Percentiles rank a stretch among this genome's conserved stretches.
These are phyloP conservation scores for Exophiala oligosperma DNA, from an alignment of 2,329 filamentous ascomycete species.

Conservation along the genomic window DNA sequence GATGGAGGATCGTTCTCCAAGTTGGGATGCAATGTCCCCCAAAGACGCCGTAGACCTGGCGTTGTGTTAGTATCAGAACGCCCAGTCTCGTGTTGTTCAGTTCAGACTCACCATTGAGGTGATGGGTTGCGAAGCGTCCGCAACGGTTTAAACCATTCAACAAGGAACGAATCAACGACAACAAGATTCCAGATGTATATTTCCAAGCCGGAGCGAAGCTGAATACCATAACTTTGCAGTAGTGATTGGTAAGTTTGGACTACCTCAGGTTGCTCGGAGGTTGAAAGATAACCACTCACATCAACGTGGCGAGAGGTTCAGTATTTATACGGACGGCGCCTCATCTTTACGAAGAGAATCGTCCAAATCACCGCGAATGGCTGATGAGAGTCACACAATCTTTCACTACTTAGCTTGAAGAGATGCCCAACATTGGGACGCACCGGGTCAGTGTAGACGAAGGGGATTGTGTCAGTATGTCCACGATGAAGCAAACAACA, in stretches of 20 bases:
- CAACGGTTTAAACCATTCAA: too few species aligned
- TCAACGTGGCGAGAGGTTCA: background rate
- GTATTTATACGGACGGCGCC: background rate
- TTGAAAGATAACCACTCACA: background rate
- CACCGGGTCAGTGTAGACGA: background rate
- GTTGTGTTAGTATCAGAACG: too few species aligned
- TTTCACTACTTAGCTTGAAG: background rate
- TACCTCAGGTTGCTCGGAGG: too few species aligned
- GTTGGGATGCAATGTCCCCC: background rate
- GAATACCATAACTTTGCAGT: too few species aligned
- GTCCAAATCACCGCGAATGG: background rate
- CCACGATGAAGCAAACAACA: too few species aligned
- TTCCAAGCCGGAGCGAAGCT: too few species aligned
- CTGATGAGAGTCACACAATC: background rate
- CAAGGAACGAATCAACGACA: too few species aligned
- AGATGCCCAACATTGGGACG: background rate
- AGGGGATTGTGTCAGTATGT: background rate
- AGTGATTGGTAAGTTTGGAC: too few species aligned
- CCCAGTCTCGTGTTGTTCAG: too few species aligned
- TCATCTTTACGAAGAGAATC: background rate
- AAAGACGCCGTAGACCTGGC: background rate
- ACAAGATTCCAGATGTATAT: too few species aligned
- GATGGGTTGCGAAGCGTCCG: too few species aligned
- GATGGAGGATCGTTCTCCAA: background rate
- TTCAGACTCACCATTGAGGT: too few species aligned